phyloP scores from a whole-genome alignment of 768 basidiomycete genomes.

The Kwoniella heveanensis region DNA sequence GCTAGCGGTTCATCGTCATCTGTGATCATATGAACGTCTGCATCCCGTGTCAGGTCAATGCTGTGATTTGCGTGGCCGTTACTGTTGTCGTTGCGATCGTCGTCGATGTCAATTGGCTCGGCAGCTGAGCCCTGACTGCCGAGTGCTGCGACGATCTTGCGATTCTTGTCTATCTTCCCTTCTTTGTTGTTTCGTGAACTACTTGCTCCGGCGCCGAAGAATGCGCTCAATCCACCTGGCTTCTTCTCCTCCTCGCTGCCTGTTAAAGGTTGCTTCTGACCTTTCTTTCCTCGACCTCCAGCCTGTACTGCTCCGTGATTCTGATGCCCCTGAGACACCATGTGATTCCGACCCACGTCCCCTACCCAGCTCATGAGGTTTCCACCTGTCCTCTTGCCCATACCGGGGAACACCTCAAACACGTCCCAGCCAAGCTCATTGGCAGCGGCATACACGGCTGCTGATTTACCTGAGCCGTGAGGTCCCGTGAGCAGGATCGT shows the following conservation, averaged over 20 bases:
- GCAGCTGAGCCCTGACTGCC: conserved; percentile 21
- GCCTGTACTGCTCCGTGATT: conserved; percentile 6
- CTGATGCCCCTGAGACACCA: conserved; percentile 60
- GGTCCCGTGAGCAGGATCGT: conserved; percentile 84
- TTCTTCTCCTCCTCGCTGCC: conserved; percentile 15
- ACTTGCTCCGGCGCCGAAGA: conserved; percentile 24
- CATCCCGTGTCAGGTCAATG: background rate
- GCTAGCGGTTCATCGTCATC: background rate
- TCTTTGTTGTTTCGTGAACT: conserved; percentile 4
- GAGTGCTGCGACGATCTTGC: background rate
- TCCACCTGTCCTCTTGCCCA: conserved; percentile 80
- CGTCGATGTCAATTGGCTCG: conserved; percentile 28
- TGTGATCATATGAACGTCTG: background rate
- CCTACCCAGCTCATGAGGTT: conserved; percentile 80
- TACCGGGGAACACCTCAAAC: conserved; percentile 94
- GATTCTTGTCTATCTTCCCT: background rate
- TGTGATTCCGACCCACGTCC: conserved; percentile 90
- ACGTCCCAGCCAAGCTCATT: conserved; percentile 93
- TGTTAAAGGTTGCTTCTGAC: background rate
- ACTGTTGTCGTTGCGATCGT: background rate
- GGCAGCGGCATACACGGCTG: conserved; percentile 89
- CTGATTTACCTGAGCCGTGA: conserved; percentile 83
- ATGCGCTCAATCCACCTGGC: conserved; percentile 17
- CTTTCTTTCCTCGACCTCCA: conserved; percentile 5
- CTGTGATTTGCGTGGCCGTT: too few species aligned